phyloP scores from a whole-genome alignment of 2,329 filamentous ascomycete species.

The Didymella pinodella region DNA sequence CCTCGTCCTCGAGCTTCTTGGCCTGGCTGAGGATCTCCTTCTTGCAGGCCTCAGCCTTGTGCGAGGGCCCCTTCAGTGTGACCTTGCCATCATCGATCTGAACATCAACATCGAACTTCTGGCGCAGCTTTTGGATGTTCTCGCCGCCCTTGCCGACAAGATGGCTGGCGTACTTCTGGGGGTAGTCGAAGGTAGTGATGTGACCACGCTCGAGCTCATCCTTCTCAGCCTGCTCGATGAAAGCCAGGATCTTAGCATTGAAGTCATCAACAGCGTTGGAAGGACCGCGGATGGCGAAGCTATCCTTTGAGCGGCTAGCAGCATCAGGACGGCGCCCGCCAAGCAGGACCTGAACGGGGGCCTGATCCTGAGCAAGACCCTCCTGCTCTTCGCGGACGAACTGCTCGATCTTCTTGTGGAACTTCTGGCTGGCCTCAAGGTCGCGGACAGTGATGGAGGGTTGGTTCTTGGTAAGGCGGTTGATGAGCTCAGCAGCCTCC shows the following conservation, averaged over 20 bases:
- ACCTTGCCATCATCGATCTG: constrained; percentile 94
- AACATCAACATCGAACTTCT: constrained; percentile 77
- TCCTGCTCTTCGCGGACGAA: constrained; percentile 67
- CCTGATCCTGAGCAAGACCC: constrained; percentile 55
- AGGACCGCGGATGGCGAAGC: constrained; percentile 79
- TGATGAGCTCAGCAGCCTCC: constrained; percentile 65
- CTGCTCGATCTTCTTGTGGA: constrained; percentile 69
- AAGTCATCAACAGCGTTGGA: constrained; percentile 75
- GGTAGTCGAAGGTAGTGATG: constrained; percentile 87
- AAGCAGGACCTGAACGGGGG: constrained; percentile 66
- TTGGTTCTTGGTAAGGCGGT: constrained; percentile 62
- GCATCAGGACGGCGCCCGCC: constrained; percentile 56
- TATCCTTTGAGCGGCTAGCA: constrained; percentile 61
- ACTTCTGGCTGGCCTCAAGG: constrained; percentile 65
- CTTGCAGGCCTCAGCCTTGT: constrained; percentile 88
- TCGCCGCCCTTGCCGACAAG: constrained; percentile 72
- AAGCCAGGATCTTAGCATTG: constrained; percentile 74
- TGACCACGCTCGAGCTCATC: constrained; percentile 95
- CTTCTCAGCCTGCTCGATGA: constrained; percentile 85
- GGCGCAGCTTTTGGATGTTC: constrained; percentile 73
- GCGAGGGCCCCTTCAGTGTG: constrained; percentile 93
- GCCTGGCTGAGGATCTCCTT: constrained; percentile 79
- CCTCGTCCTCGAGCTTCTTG: constrained; percentile 89
- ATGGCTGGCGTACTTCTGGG: constrained; percentile 92
- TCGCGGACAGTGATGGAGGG: constrained; percentile 63